Evolutionary conservation across 2,329 filamentous ascomycete species (phyloP).

Genomic region (Xylariales sp.): DNA sequence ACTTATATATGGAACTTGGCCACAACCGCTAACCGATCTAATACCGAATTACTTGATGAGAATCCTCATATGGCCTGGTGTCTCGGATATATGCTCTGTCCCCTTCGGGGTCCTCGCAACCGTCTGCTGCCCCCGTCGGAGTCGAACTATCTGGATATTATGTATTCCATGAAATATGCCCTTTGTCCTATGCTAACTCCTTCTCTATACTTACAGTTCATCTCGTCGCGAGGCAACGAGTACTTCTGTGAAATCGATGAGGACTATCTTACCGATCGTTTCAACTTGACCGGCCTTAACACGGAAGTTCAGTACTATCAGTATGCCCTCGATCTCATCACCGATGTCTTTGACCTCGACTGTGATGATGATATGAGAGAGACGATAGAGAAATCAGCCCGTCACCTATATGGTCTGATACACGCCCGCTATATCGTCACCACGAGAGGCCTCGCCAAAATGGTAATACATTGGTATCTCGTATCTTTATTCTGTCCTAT

Average conservation of each 20-base stretch:
- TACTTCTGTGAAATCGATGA: slow-evolving; percentile 99
- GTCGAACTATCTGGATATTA: neutral
- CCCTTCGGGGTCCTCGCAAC: too few relatives aligned
- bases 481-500: neutral
- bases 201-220: slow-evolving; percentile 74
- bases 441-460: slow-evolving; percentile 91
- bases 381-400: slow-evolving; percentile 95
- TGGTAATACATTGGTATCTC: slow-evolving; percentile 69
- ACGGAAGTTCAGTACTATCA: slow-evolving; percentile 99
- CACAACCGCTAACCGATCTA: too few relatives aligned
- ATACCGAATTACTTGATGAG: too few relatives aligned
- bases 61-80: too few relatives aligned
- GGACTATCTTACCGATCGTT: slow-evolving; percentile 96
- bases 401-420: slow-evolving; percentile 94
- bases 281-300: slow-evolving; percentile 97
- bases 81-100: too few relatives aligned
- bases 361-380: slow-evolving; percentile 99
- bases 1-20: too few relatives aligned
- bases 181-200: slow-evolving; percentile 40
- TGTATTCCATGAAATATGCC: neutral
- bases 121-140: neutral
- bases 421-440: slow-evolving; percentile 98
- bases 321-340: slow-evolving; percentile 96
- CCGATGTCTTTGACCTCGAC: slow-evolving; percentile 97
- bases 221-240: slow-evolving; percentile 96